These are phyloP conservation scores for Neurospora intermedia DNA, from an alignment of 495 filamentous ascomycete genomes.

Conservation along the genomic window DNA sequence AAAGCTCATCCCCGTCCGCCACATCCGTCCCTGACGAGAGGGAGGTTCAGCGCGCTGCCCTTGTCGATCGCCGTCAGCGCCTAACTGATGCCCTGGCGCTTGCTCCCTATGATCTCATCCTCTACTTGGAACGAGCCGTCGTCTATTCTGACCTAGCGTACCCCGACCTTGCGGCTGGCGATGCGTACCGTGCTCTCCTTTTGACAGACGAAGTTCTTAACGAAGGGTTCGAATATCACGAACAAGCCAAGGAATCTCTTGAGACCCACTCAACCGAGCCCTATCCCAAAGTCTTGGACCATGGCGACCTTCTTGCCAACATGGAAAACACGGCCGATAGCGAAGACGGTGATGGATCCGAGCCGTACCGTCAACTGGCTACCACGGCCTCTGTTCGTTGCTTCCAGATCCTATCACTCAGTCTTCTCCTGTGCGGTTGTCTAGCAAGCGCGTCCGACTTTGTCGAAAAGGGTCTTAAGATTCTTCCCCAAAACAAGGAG, in stretches of 20 bases:
- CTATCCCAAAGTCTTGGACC: constrained; percentile 26
- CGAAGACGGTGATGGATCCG: constrained; percentile 14
- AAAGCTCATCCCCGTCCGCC: constrained; percentile 23
- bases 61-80: constrained; percentile 34
- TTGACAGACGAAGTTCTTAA: constrained; percentile 71
- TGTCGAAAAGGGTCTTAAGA: constrained; percentile 40
- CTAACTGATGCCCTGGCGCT: constrained; percentile 38
- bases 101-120: constrained; percentile 66
- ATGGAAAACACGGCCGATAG: constrained; percentile 28
- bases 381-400: constrained; percentile 36
- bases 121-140: constrained; percentile 61
- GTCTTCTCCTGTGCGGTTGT: constrained; percentile 56
- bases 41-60: constrained; percentile 22
- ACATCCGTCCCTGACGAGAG: constrained; percentile 21
- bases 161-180: constrained; percentile 80
- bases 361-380: constrained; percentile 25
- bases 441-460: constrained; percentile 60
- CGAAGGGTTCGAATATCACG: constrained; percentile 55
- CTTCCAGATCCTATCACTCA: constrained; percentile 47
- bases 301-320: constrained; percentile 29
- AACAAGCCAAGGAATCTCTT: constrained; percentile 38
- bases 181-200: constrained; percentile 81
- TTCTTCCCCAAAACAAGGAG: constrained; percentile 34
- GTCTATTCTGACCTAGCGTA: constrained; percentile 68
- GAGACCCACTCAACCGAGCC: constrained; percentile 17